phyloP scores from a whole-genome alignment of 768 basidiomycete species.

The Agaricus subrufescens region DNA sequence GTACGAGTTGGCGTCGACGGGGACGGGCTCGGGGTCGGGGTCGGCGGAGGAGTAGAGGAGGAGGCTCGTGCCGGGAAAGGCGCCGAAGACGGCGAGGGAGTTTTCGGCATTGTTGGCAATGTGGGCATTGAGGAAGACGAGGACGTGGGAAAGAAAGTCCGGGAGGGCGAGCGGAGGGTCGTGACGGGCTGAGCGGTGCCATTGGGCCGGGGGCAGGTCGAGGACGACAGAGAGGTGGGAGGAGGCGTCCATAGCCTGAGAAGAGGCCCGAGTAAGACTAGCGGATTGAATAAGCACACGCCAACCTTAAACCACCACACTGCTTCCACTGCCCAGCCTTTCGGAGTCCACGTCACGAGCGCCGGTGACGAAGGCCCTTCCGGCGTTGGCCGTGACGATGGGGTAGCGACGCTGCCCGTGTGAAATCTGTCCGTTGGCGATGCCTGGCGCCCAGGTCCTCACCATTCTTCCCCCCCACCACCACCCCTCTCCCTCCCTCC shows the following conservation, averaged over 20 bases:
- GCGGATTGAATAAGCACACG: conserved; percentile 8
- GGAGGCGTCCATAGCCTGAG: conserved; percentile 15
- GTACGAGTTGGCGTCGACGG: conserved; percentile 74
- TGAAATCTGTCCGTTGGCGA: conserved; percentile 53
- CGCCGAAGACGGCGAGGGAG: conserved; percentile 87
- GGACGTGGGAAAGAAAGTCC: conserved; percentile 76
- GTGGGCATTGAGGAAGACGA: conserved; percentile 91
- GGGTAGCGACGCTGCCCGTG: conserved; percentile 52
- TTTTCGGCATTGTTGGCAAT: conserved; percentile 91
- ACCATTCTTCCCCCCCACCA: conserved; percentile 35
- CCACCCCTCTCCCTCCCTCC: conserved; percentile 19
- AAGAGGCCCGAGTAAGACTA: conserved; percentile 6
- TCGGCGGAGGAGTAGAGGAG: conserved; percentile 75
- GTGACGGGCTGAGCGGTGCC: conserved; percentile 69
- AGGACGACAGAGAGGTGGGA: conserved; percentile 78
- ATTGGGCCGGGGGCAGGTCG: conserved; percentile 83
- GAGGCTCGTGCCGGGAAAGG: conserved; percentile 79
- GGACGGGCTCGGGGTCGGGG: conserved; percentile 30
- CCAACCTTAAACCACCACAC: conserved; percentile 10
- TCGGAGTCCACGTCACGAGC: conserved; percentile 48
- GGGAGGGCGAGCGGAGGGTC: conserved; percentile 54
- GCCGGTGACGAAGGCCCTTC: conserved; percentile 52
- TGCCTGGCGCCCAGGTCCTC: conserved; percentile 45
- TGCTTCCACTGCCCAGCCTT: conserved; percentile 20
- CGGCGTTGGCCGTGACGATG: conserved; percentile 59